Evolutionary conservation across 768 basidiomycete genomes (phyloP).

Genomic region (Mycena indigotica): DNA sequence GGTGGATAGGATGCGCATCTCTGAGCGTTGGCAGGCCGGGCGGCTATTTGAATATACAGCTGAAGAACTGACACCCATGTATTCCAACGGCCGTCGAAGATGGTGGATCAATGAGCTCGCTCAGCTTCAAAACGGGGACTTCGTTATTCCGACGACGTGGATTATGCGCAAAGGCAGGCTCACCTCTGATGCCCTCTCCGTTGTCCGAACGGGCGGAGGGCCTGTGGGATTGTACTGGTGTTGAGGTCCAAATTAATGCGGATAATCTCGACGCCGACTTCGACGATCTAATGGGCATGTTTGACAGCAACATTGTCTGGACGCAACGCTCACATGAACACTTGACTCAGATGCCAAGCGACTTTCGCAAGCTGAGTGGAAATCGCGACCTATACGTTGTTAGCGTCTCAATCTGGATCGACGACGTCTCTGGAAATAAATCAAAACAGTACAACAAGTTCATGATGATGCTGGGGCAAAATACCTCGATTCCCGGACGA

Average conservation of each 20-base stretch:
- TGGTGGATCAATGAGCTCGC: slow-evolving; percentile 22
- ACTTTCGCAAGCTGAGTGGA: background rate
- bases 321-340: background rate
- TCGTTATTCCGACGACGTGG: slow-evolving; percentile 10
- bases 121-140: background rate
- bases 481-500: slow-evolving; percentile 30
- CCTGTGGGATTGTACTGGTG: background rate
- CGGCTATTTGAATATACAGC: slow-evolving; percentile 14
- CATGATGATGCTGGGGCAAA: slow-evolving; percentile 34
- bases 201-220: too few species aligned
- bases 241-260: background rate
- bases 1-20: slow-evolving; percentile 2
- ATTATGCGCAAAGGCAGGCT: slow-evolving; percentile 10
- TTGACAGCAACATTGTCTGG: background rate
- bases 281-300: background rate
- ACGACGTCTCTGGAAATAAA: slow-evolving; percentile 38
- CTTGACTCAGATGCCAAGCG: background rate
- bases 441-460: slow-evolving; percentile 44
- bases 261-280: background rate
- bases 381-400: slow-evolving; percentile 1
- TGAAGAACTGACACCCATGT: slow-evolving; percentile 16
- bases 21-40: slow-evolving; percentile 18
- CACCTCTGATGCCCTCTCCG: too few species aligned
- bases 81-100: slow-evolving; percentile 6
- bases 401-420: slow-evolving; percentile 11